Evolutionary conservation across 108 stramenopile genomes (phyloP).

Genomic region (Cyclotella sp.): DNA sequence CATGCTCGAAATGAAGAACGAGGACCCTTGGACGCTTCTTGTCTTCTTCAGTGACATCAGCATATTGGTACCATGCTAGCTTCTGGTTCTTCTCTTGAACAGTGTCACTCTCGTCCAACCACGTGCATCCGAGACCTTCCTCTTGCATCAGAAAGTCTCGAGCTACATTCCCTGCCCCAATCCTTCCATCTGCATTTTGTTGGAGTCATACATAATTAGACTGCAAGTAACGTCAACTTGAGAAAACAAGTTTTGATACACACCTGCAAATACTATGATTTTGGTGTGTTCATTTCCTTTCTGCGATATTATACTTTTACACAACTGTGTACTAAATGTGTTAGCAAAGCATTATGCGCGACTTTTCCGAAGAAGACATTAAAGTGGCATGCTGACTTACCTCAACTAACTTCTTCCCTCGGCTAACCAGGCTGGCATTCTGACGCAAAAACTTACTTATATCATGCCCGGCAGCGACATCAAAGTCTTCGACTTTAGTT

Average conservation of each 20-base stretch:
- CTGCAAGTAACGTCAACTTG: not conserved
- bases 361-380: not conserved
- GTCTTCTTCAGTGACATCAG: constrained; percentile 75
- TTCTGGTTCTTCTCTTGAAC: constrained; percentile 69
- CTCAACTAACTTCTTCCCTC: constrained; percentile 49
- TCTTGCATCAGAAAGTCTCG: constrained; percentile 43
- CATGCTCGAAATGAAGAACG: constrained; percentile 70
- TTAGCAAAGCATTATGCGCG: not conserved
- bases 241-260: not conserved
- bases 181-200: constrained; percentile 39
- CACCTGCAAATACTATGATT: constrained; percentile 70
- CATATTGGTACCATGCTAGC: constrained; percentile 71
- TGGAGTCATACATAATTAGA: not conserved
- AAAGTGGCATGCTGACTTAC: constrained; percentile 9
- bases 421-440: constrained; percentile 54
- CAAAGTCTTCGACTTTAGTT: constrained; percentile 65
- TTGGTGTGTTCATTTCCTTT: constrained; percentile 63
- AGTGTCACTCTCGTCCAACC: constrained; percentile 54
- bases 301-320: constrained; percentile 54
- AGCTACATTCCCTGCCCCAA: constrained; percentile 58
- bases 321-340: constrained; percentile 19
- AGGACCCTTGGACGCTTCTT: constrained; percentile 67
- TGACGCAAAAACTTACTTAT: constrained; percentile 59
- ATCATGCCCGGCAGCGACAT: constrained; percentile 59
- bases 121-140: constrained; percentile 53